Evolutionary conservation across 768 basidiomycete species (phyloP), one percentile per base, ranked within the genome.

Genomic region (Tylopilus balloui): DNA sequence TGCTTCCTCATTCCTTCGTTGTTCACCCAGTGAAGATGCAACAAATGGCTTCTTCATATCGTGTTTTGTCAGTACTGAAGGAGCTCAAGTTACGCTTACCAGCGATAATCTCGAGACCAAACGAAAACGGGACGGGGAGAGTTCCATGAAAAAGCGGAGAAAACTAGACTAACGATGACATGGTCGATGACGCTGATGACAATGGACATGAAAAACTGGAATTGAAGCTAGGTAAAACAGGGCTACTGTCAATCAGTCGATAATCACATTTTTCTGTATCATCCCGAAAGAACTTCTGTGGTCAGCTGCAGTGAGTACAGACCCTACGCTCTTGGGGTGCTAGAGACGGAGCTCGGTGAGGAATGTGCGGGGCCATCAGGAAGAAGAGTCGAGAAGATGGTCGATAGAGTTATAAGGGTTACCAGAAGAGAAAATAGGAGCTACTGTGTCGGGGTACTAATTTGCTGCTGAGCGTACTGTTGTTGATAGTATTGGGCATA

Each of bases 21-120:
- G 89, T 64, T 77, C 78, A 23, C 83, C 90, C 13, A 81, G 83
- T 46, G 88, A 87, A 52, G 93, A 98, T 60, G 81, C 78, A 31
- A 92, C 90, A 12, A 98, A 98, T 60, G 96, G 96, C 0, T 99
- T 99, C 73, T 99, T 99, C 59, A 94, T 99, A 20, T 84, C 90
- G n/a, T 96, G 88, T 66, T 93, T 98, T 64, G 72, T 91, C 32
- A 57, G 40, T 10, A 15, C 13, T 14, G 19, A 53, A 3, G 40
- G 25, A 8, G 4, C 28, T 34, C 48, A 32, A 41, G 14, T 32
- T 38, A 28, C 24, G 8, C 17, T 46, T 32, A 42, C 47, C 14
- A 3, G n/a, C 27, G 39, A 50, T 37, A 41, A 57, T 46, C 45
- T 40, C 35, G n/a, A 3, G 1, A 13, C 36, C 19, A 56, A 64